Evolutionary conservation across 148 eudicot genomes (phyloP), one percentile per base, ranked within the genome.

Genomic region (Euryodendron excelsum): DNA sequence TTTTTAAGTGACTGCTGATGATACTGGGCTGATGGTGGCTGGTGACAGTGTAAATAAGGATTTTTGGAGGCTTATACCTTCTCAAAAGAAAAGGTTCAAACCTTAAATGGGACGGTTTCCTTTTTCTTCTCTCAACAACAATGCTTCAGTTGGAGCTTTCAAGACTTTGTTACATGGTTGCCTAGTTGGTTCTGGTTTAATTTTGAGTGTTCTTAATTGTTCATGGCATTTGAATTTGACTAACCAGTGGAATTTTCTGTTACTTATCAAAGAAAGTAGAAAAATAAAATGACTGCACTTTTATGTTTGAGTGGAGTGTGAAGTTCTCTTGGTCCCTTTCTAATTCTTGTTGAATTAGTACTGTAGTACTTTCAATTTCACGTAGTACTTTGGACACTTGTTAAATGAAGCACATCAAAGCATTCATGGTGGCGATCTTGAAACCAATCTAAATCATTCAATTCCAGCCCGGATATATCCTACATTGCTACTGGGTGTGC

Each of bases 11-110:
- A n/a, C n/a, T n/a, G n/a, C n/a, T n/a, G n/a, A n/a, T n/a, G n/a
- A n/a, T 48, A 55, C 53, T 59, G 64, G 77, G 50, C 31, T 4
- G 45, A 30, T 62, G 69, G 69, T 45, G 45, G 44, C 30, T 75
- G 20, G 18, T 28, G 39, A 31, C 14, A 5, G 27, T 34, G 77
- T 74, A 73, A 73, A 61, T 61, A 61, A 28, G 58, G 62, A 62
- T 75, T 58, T 27, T 27, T n/a, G n/a, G 69, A 12, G 44, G 68
- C 2, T 9, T 63, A 44, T 6, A 1, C 55, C 5, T 50, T 73
- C 20, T 63, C 14, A 55, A 21, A 48, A 15, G 3, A 25, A 58
- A 36, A 74, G 77, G 66, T 25, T 56, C 58, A 44, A 30, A 21
- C 2, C 31, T 60, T 66, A 3, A 66, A 36, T 66, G 39, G 45